phyloP scores from a whole-genome alignment of 768 basidiomycete genomes.

The Pulveroboletus sp. region DNA sequence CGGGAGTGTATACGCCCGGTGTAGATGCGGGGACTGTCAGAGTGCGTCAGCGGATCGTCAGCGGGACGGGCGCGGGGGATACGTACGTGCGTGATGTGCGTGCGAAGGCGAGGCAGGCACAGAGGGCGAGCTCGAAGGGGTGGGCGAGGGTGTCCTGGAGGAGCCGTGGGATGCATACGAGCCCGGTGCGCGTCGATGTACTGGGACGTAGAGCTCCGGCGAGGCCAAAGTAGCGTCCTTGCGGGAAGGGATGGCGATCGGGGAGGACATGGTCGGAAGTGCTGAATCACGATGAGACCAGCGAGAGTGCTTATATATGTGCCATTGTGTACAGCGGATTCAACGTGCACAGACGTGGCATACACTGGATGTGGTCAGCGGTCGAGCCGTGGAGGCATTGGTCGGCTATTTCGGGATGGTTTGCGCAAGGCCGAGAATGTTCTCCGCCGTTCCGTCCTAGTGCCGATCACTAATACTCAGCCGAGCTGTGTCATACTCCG shows the following conservation, averaged over 20 bases:
- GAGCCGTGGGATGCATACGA: conserved; percentile 14
- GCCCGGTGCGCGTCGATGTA: conserved; percentile 35
- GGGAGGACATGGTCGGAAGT: conserved; percentile 26
- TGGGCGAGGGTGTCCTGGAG: conserved; percentile 14
- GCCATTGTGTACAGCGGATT: background rate
- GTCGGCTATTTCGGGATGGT: background rate
- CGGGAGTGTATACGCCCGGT: conserved; percentile 23
- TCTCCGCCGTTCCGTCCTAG: conserved; percentile 11
- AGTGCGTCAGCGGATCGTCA: background rate
- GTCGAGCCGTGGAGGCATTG: background rate
- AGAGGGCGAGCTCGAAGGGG: conserved; percentile 7
- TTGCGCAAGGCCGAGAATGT: conserved; percentile 11
- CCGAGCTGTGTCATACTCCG: background rate
- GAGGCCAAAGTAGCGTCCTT: conserved; percentile 1
- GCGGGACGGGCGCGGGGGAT: background rate
- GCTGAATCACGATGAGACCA: background rate
- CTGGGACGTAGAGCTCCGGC: conserved; percentile 35
- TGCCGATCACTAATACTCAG: too few relatives aligned
- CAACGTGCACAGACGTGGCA: conserved; percentile 3
- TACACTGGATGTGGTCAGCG: background rate
- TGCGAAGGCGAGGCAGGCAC: background rate
- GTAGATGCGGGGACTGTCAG: background rate
- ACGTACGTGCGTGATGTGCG: conserved; percentile 1
- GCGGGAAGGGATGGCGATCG: conserved; percentile 13
- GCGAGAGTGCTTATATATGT: background rate